phyloP scores from a whole-genome alignment of 2,329 filamentous ascomycete genomes.

The Didymella keratinophila region DNA sequence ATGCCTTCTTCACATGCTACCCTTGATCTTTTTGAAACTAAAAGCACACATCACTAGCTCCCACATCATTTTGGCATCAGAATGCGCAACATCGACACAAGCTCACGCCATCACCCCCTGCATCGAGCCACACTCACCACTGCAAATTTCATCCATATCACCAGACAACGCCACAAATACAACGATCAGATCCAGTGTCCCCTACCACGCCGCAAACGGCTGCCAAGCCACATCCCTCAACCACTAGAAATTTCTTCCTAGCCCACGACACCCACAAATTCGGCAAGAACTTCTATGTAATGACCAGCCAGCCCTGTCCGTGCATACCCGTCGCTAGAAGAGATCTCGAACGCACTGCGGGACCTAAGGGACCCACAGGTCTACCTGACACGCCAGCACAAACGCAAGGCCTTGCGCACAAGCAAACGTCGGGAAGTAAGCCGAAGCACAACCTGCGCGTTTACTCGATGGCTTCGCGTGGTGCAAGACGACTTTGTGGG shows the following conservation, averaged over 20 bases:
- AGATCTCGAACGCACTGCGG: conserved; percentile 23
- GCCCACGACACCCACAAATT: conserved; percentile 3
- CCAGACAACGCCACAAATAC: conserved; percentile 20
- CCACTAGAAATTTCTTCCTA: conserved; percentile 16
- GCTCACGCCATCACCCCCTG: conserved; percentile 13
- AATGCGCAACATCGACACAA: conserved; percentile 9
- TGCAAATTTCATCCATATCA: conserved; percentile 17
- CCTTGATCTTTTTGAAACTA: neutral
- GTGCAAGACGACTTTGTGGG: neutral
- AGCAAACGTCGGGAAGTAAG: conserved; percentile 4
- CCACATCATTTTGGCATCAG: conserved; percentile 5
- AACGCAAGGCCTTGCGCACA: conserved; percentile 5
- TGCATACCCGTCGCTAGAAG: conserved; percentile 25
- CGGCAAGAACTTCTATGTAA: neutral
- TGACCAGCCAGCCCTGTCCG: conserved; percentile 6
- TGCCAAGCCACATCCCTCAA: conserved; percentile 18
- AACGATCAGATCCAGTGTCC: neutral
- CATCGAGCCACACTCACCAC: conserved; percentile 12
- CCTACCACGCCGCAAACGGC: conserved; percentile 20
- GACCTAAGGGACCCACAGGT: conserved; percentile 17
- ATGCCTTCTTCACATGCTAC: conserved; percentile 1
- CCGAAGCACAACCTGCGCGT: conserved; percentile 5
- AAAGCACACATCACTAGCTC: neutral
- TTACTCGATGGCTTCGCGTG: conserved; percentile 7
- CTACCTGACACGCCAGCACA: conserved; percentile 13